A percentile compares a stretch with the other conserved stretches of the same genome.
Evolutionary conservation across 2,329 filamentous ascomycete species (phyloP).

Genomic region (Penicillium concentricum): DNA sequence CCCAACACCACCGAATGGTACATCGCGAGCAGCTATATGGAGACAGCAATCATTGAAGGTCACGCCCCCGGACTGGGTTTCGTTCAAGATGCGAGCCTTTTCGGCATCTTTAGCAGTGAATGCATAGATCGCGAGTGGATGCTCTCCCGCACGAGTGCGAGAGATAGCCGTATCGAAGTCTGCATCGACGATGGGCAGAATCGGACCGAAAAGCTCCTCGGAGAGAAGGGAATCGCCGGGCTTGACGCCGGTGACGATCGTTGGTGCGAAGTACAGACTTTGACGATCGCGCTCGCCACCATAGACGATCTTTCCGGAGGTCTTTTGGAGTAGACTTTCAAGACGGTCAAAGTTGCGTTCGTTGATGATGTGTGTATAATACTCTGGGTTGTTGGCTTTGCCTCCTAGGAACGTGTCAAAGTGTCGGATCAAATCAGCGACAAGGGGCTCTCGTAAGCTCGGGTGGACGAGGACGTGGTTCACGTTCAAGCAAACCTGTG

Average conservation of each 20-base stretch:
- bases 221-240: slow-evolving; percentile 41
- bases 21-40: slow-evolving; percentile 44
- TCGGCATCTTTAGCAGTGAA: slow-evolving; percentile 40
- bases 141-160: slow-evolving; percentile 19
- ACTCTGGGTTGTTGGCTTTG: slow-evolving; percentile 14
- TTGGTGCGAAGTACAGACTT: slow-evolving; percentile 37
- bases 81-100: slow-evolving; percentile 30
- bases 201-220: slow-evolving; percentile 49
- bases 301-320: slow-evolving; percentile 40
- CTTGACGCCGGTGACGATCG: slow-evolving; percentile 41
- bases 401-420: slow-evolving; percentile 34
- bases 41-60: slow-evolving; percentile 52
- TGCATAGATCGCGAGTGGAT: slow-evolving; percentile 45
- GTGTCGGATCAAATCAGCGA: slow-evolving; percentile 35
- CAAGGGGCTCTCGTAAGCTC: slow-evolving; percentile 38
- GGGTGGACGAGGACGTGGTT: slow-evolving; percentile 50
- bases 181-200: slow-evolving; percentile 43
- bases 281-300: slow-evolving; percentile 33
- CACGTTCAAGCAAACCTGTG: slow-evolving; percentile 37
- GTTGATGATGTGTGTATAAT: slow-evolving; percentile 44
- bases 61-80: slow-evolving; percentile 50
- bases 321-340: slow-evolving; percentile 34
- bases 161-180: slow-evolving; percentile 28
- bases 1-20: slow-evolving; percentile 54
- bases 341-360: slow-evolving; percentile 46